Evolutionary conservation across 2,329 filamentous ascomycete genomes (phyloP), one percentile per base, ranked within the genome.

Genomic region (Microthyrium microscopicum): DNA sequence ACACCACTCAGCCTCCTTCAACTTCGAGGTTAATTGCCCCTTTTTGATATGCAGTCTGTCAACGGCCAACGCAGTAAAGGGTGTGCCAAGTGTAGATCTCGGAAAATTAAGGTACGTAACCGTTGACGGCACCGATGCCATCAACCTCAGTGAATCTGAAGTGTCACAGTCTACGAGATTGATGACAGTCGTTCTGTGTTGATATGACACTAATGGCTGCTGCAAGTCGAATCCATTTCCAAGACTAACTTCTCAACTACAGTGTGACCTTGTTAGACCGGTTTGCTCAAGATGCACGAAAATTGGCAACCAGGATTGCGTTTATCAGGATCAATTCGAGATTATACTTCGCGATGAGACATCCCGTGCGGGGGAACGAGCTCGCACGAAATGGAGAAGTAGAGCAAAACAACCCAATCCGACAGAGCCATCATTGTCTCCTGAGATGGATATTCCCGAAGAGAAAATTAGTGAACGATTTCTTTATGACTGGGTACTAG

Each of bases 341-440:
- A 40, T 53, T 4, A 35, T 51, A 6, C 52, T 53, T 25, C 46
- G 49, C 4, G 52, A 53, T 25, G 47, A 53, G 33, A 53, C 49
- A 7, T 42, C 46, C 9, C 41, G 43, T 32, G 48, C 51, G 24
- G 51, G 48, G 2, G 49, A 53, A 31, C 46, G 44, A 36, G 50
- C 51, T 5, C 48, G 52, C 34, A 44, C 47, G 5, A 47, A 47
- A 5, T 52, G 51, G 51, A 40, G 50, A 15, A 50, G 22, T 12
- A 18, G 27, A 7, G 27, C 33, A 3, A 35, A 31, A 15, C n/a
- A n/a, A n/a, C n/a, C n/a, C n/a, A n/a, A n/a, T n/a, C n/a, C n/a
- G n/a, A n/a, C n/a, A n/a, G n/a, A n/a, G n/a, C n/a, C n/a, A n/a
- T n/a, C n/a, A n/a, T n/a, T n/a, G n/a, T n/a, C n/a, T n/a, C n/a